These are phyloP conservation scores for Calonectria naviculata DNA, from an alignment of 2,329 filamentous ascomycete species.

Conservation along the genomic window DNA sequence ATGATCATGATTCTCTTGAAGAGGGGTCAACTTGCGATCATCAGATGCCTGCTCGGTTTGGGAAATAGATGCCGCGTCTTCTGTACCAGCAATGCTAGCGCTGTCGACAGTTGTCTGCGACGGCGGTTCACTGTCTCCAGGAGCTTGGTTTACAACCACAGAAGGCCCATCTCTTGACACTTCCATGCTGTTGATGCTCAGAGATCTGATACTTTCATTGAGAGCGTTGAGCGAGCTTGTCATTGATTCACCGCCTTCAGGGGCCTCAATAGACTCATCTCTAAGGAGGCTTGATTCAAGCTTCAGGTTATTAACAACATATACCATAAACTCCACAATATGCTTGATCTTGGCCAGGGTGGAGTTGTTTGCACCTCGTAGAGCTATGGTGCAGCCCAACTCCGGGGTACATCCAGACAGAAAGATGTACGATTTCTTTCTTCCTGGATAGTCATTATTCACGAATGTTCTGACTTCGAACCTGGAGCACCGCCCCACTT, in stretches of 20 bases:
- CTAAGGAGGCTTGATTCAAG: conserved; percentile 94
- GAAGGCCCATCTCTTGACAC: conserved; percentile 42
- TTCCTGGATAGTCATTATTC: conserved; percentile 76
- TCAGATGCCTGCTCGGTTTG: conserved; percentile 35
- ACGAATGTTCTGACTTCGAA: conserved; percentile 98
- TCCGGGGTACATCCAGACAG: conserved; percentile 90
- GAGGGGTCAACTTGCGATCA: conserved; percentile 45
- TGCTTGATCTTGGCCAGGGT: conserved; percentile 84
- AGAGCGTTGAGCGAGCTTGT: conserved; percentile 53
- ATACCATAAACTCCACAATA: conserved; percentile 98
- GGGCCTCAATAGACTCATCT: conserved; percentile 90
- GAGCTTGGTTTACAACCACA: conserved; percentile 47
- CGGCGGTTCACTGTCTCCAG: conserved; percentile 51
- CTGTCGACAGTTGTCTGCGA: conserved; percentile 47
- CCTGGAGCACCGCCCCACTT: conserved; percentile 82
- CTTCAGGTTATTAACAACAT: conserved; percentile 97
- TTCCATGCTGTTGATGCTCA: conserved; percentile 45
- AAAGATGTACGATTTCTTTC: conserved; percentile 96
- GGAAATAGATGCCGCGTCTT: conserved; percentile 41
- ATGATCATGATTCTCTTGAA: conserved; percentile 58
- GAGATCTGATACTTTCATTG: conserved; percentile 52
- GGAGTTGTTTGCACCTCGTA: conserved; percentile 82
- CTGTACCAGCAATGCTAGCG: conserved; percentile 38
- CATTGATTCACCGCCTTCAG: conserved; percentile 62
- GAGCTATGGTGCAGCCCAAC: conserved; percentile 92